A percentile compares a stretch with the other conserved stretches of the same genome.
Evolutionary conservation across 441 rosid species (phyloP).

Genomic region (Populus hybrid): DNA sequence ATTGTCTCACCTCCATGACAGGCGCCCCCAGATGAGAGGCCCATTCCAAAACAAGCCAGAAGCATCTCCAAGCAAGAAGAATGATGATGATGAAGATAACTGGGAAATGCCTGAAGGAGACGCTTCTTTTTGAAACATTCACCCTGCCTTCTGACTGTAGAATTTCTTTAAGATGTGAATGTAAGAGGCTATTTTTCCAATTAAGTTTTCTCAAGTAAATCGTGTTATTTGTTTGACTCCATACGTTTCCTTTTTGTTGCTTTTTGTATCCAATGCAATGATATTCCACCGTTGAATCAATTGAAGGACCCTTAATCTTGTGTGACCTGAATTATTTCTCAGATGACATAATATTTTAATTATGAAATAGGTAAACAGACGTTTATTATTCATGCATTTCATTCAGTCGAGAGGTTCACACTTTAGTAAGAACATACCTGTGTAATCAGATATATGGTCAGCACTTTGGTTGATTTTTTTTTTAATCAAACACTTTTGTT

Average conservation of each 20-base stretch:
- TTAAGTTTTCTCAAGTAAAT: slow-evolving; percentile 23
- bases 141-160: slow-evolving; percentile 24
- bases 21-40: slow-evolving; percentile 52
- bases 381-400: neutral
- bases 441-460: neutral
- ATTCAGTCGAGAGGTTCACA: neutral
- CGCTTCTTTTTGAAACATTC: slow-evolving; percentile 39
- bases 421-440: too few species aligned
- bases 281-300: slow-evolving; percentile 5
- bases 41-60: slow-evolving; percentile 39
- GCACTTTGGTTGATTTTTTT: neutral
- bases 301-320: neutral
- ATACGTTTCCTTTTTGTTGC: slow-evolving; percentile 14
- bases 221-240: slow-evolving; percentile 17
- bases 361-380: neutral
- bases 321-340: slow-evolving; percentile 1
- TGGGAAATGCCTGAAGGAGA: slow-evolving; percentile 83
- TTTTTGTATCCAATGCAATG: slow-evolving; percentile 7
- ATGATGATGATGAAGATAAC: slow-evolving; percentile 71
- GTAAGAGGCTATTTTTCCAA: slow-evolving; percentile 13
- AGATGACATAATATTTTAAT: neutral
- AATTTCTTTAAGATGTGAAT: slow-evolving; percentile 18
- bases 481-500: neutral
- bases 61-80: slow-evolving; percentile 41
- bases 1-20: slow-evolving; percentile 17